Conservation (phyloP, 2,329 filamentous ascomycete species). For the Epichloe aotearoae region DNA sequence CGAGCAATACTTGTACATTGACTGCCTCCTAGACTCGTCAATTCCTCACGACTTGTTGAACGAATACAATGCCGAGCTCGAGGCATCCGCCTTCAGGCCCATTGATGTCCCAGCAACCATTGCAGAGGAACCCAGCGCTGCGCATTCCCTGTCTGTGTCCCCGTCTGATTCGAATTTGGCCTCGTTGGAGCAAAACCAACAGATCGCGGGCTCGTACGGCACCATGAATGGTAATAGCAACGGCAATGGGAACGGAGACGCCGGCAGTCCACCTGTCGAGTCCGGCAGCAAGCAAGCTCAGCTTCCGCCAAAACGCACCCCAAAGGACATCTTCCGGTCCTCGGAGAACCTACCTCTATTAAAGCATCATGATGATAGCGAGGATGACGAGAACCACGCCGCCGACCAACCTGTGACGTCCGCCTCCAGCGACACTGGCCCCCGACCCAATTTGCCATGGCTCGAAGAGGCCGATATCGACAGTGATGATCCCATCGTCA, state of each 20-base stretch:
- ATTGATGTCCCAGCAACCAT: constrained; percentile 61
- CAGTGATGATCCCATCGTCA: constrained; percentile 62
- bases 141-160: constrained; percentile 13
- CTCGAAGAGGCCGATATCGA: constrained; percentile 61
- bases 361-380: constrained; percentile 26
- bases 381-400: constrained; percentile 18
- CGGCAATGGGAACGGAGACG: constrained; percentile 12
- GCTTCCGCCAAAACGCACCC: constrained; percentile 59
- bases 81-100: constrained; percentile 38
- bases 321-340: constrained; percentile 71
- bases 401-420: constrained; percentile 14
- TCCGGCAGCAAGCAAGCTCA: constrained; percentile 4
- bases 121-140: constrained; percentile 46
- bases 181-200: neutral
- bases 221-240: constrained; percentile 15
- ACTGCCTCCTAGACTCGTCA: constrained; percentile 77
- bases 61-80: constrained; percentile 59
- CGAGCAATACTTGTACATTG: constrained; percentile 88
- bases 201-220: constrained; percentile 14
- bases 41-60: constrained; percentile 86
- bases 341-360: constrained; percentile 58
- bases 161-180: constrained; percentile 8
- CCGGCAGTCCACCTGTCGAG: constrained; percentile 17
- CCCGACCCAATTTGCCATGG: constrained; percentile 50
- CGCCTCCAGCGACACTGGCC: constrained; percentile 16